Evolutionary conservation across 1,139 yeast species (phyloP).

Genomic region (Magnusiomyces suaveolens): DNA sequence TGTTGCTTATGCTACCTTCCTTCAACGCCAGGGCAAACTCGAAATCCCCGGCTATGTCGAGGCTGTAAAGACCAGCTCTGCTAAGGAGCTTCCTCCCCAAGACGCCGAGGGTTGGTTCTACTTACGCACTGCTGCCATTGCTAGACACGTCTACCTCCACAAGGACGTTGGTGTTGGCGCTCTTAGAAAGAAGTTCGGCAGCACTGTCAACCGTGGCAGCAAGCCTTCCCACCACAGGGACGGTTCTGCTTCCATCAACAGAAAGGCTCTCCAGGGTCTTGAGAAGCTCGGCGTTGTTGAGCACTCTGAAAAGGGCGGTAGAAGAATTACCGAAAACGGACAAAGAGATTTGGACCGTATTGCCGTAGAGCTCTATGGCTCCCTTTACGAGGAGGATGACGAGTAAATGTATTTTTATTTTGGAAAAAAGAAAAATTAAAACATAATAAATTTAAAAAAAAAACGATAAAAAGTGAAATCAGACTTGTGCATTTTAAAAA

Average conservation of each 20-base stretch:
- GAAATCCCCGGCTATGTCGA: slow-evolving; percentile 99
- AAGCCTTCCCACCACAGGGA: slow-evolving; percentile 98
- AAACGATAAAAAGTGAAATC: too few relatives aligned
- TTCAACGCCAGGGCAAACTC: slow-evolving; percentile 99
- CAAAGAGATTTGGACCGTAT: slow-evolving; percentile 99
- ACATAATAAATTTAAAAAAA: too few relatives aligned
- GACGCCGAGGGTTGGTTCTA: slow-evolving; percentile 99
- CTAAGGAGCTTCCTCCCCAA: slow-evolving; percentile 99
- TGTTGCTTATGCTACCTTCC: slow-evolving; percentile 98
- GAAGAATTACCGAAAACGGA: slow-evolving; percentile 98
- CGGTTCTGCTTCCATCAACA: slow-evolving; percentile 98
- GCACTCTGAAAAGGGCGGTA: slow-evolving; percentile 96
- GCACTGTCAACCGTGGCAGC: slow-evolving; percentile 98
- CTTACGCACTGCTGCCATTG: slow-evolving; percentile 99
- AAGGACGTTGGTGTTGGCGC: slow-evolving; percentile 99
- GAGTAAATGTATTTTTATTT: slow-evolving; percentile 30
- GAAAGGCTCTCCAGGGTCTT: slow-evolving; percentile 95
- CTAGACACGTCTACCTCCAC: slow-evolving; percentile 99
- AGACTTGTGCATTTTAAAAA: too few relatives aligned
- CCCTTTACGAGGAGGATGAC: slow-evolving; percentile 60
- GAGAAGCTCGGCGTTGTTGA: slow-evolving; percentile 98
- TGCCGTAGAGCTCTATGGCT: slow-evolving; percentile 97
- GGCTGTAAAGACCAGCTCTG: slow-evolving; percentile 97
- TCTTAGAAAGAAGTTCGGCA: slow-evolving; percentile 98
- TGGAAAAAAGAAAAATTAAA: slow-evolving; percentile 3